Base-by-base conservation (phyloP, 345 rosid species). In the Anacardium occidentale region DNA sequence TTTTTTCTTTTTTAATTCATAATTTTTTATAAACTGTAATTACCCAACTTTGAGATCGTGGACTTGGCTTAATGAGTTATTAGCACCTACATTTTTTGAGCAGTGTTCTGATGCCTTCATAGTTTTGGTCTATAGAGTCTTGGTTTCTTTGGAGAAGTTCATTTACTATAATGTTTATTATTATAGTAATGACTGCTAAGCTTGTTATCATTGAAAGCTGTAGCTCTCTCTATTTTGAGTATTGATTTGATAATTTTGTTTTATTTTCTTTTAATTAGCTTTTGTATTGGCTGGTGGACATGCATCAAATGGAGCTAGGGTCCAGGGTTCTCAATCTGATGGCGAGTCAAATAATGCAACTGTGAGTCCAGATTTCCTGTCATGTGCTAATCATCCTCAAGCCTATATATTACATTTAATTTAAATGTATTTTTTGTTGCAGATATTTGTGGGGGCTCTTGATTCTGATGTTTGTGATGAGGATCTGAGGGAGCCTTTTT, bases 371-470 rank as follows among this genome's bases (percentile, higher is more conserved):
- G 66, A 74, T 60, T 37, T 71, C 8, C 74, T 48, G 5, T 64
- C 65, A 22, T 37, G 32, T 59, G 74, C 51, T 52, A 72, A 60
- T 56, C 58, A 37, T 51, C 17, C 34, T 26, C 55, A 54, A 29
- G 58, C 56, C 20, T 70, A 1, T 69, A 44, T 76, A 55, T 72
- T 52, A 64, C 69, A 54, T 26, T 68, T 48, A 70, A 70, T 45
- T 63, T 48, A n/a, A 48, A 62, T 20, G 60, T 22, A 69, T 69
- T 22, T n/a, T 68, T 76, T 44, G n/a, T 72, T 81, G 74, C 77
- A 95, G 99, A 92, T 92, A 62, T 92, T 95, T 64, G 98, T 92
- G 51, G 99, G 99, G 26, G 99, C 98, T 14, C 90, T 95, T 58
- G 99, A 92, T 78, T 76, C 97, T 65, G 91, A 92, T 73, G 84